Percentiles rank a stretch among this genome's conserved stretches.
Evolutionary conservation across 2,329 filamentous ascomycete species (phyloP).

Genomic region (Xylariaceae sp.): DNA sequence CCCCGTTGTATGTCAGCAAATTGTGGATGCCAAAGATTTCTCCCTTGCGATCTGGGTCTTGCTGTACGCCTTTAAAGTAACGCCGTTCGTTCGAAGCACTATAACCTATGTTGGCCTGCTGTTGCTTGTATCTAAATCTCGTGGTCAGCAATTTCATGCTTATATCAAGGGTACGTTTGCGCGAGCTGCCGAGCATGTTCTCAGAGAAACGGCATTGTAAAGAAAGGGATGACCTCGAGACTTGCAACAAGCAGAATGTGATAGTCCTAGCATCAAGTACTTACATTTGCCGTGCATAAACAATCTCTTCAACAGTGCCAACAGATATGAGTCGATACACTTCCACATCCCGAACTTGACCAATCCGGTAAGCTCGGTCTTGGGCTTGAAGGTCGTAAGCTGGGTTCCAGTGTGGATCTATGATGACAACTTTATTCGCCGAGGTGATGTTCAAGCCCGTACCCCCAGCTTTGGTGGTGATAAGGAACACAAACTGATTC

Average conservation of each 20-base stretch:
- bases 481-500: slow-evolving; percentile 87
- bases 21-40: slow-evolving; percentile 92
- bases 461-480: slow-evolving; percentile 89
- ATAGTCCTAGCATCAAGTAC: no score
- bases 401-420: slow-evolving; percentile 98
- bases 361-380: slow-evolving; percentile 93
- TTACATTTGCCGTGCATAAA: slow-evolving; percentile 93
- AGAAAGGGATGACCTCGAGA: no score
- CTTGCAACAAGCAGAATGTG: no score
- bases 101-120: slow-evolving; percentile 97
- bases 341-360: slow-evolving; percentile 87
- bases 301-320: slow-evolving; percentile 94
- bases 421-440: slow-evolving; percentile 95
- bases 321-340: slow-evolving; percentile 88
- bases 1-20: slow-evolving; percentile 75
- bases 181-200: no score
- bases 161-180: no score
- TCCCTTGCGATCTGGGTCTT: slow-evolving; percentile 75
- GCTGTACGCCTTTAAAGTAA: slow-evolving; percentile 93
- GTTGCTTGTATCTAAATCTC: slow-evolving; percentile 99
- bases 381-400: slow-evolving; percentile 93
- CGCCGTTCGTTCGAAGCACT: slow-evolving; percentile 86
- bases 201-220: no score
- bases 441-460: slow-evolving; percentile 95
- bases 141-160: no score